Evolutionary conservation across 2,329 filamentous ascomycete genomes (phyloP), one percentile per base, ranked within the genome.

Genomic region (Ophiostoma sp.): DNA sequence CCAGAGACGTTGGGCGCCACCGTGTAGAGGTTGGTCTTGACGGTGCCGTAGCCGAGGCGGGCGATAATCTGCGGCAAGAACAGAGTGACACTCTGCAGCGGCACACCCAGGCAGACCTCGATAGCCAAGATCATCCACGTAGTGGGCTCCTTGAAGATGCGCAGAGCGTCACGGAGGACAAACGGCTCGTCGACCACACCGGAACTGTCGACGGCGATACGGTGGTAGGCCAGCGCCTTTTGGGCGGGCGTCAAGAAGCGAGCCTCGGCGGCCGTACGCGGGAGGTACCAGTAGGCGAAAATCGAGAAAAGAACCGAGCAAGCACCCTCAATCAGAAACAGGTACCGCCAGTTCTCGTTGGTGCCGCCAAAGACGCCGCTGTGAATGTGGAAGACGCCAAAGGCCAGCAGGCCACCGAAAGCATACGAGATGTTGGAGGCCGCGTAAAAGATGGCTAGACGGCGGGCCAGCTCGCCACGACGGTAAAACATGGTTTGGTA

Each of bases 1-100:
- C 93, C 93, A 0, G 88, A 89, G 63, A 93, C 86, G 77, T 95
- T 95, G 1, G 93, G 93, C 0, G 93, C 93, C 0, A 95, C 92
- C 0, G 93, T 95, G 82, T 93, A 94, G 0, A 95, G 85, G 78
- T 96, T 95, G 0, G 92, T 94, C 79, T 85, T 87, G 76, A 89
- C 82, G 2, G 84, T 82, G 55, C 48, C 31, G 75, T 72, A 75
- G 73, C 72, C 72, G 2, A 77, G 75, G 36, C 76, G 76, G 19
- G 63, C 59, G n/a, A 77, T 74, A 72, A 77, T 77, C 69, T 76
- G 75, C 2, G 76, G 76, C 72, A 77, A 42, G 52, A 77, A 77
- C 19, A 77, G 75, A 5, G 63, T 72, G 19, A 89, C 87, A 3
- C 83, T 85, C 79, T 89, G 87, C 9, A 89, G 80, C 0, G 87